Base-by-base conservation (phyloP, 148 eudicot genomes). In the Vaccinium corymbosum region DNA sequence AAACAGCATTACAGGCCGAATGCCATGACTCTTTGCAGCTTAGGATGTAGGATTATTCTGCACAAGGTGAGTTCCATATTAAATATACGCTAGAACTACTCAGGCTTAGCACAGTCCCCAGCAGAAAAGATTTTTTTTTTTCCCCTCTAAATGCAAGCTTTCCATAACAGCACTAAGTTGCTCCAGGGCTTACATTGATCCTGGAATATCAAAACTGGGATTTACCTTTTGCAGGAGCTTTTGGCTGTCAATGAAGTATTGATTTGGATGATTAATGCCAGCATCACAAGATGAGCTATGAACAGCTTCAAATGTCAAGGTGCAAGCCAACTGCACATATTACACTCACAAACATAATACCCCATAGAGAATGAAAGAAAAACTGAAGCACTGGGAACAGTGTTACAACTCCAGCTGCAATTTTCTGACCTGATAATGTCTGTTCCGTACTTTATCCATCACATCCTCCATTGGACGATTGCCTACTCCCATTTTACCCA, bases 261-360 rank as follows among this genome's bases (percentile, higher is more conserved):
- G 98, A 82, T 94, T 94, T 81, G 97, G 98, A 90, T 94, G 97
- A 85, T 94, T 96, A 49, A 96, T 93, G 79, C 97, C 98, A 87
- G 93, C 83, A 90, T 96, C 98, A 89, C 94, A 94, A 61, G 97
- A 84, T 38, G 92, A 72, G 51, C 89, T 87, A 80, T 93, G 94
- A 84, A 96, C 88, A 85, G 95, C 95, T 92, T 96, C 98, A 87
- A 94, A 96, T 66, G 97, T 93, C 88, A 94, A 92, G 27, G 99
- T 96, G 88, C 99, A 96, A 17, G 99, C 97, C 88, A 96, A 88
- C 95, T 94, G 94, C 89, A 87, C 48, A 17, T 80, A 83, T 52
- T 57, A 46, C 48, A 80, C 57, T 71, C 59, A 80, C 38, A 82
- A 83, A 68, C 53, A 80, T 64, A 56, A 87, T 20, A 46, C 7